phyloP scores from a whole-genome alignment of 1,284 basidiomycete species.

The Coniferiporia sulphurascens region DNA sequence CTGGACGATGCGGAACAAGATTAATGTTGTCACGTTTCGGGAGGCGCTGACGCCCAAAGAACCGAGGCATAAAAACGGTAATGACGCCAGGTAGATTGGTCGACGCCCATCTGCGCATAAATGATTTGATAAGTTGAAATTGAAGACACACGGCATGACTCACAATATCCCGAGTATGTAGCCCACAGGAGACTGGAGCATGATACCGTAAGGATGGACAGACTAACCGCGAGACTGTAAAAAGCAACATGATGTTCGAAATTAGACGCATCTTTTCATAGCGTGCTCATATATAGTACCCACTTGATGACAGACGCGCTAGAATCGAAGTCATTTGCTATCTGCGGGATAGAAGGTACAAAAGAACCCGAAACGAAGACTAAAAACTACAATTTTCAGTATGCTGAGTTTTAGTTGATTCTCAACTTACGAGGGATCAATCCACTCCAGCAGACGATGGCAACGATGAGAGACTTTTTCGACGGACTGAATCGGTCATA shows the following conservation, averaged over 20 bases:
- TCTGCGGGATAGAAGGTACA: constrained; percentile 63
- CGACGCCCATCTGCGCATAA: constrained; percentile 50
- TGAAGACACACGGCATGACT: constrained; percentile 19
- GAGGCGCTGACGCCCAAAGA: constrained; percentile 56
- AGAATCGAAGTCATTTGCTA: constrained; percentile 55
- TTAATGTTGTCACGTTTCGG: constrained; percentile 42
- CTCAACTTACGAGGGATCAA: constrained; percentile 43
- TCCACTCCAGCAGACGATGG: constrained; percentile 47
- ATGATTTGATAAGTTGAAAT: not conserved
- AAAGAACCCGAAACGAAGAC: constrained; percentile 67
- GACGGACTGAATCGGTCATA: constrained; percentile 46
- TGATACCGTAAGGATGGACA: constrained; percentile 40
- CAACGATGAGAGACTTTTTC: constrained; percentile 44
- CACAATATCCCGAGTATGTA: constrained; percentile 49
- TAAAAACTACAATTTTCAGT: constrained; percentile 25
- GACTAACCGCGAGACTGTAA: constrained; percentile 34
- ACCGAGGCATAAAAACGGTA: constrained; percentile 57
- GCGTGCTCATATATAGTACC: constrained; percentile 23
- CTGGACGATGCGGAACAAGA: constrained; percentile 61
- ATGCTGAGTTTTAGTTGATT: not conserved
- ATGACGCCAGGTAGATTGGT: constrained; percentile 53
- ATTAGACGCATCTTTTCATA: not conserved
- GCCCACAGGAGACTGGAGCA: constrained; percentile 48
- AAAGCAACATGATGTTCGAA: not conserved
- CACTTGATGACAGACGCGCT: constrained; percentile 53